Evolutionary conservation across 106 monocot genomes (phyloP).

Genomic region (Iris macrosiphon): DNA sequence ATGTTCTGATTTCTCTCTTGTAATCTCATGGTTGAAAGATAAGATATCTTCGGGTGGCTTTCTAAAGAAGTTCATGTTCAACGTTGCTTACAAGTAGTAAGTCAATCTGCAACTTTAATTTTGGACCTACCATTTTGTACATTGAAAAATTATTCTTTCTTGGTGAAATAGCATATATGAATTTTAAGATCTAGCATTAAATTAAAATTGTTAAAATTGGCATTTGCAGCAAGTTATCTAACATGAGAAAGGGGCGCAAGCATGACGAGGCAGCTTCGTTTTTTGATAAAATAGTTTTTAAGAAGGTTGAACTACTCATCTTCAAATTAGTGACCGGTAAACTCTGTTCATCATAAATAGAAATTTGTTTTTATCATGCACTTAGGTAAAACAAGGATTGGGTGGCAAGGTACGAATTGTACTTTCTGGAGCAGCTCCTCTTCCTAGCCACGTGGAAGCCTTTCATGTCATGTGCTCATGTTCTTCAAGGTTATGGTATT

Average conservation of each 20-base stretch:
- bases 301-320: slow-evolving; percentile 45
- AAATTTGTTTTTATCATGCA: background rate
- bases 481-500: slow-evolving; percentile 85
- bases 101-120: slow-evolving; percentile 4
- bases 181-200: too few relatives aligned
- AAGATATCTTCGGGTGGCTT: slow-evolving; percentile 68
- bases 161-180: background rate
- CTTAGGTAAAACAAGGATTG: slow-evolving; percentile 75
- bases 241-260: slow-evolving; percentile 56
- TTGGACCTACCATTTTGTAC: too few relatives aligned
- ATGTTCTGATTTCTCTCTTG: background rate
- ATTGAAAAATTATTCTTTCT: too few relatives aligned
- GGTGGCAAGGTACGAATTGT: slow-evolving; percentile 75
- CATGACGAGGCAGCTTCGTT: slow-evolving; percentile 64
- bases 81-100: slow-evolving; percentile 57
- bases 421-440: slow-evolving; percentile 81
- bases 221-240: slow-evolving; percentile 43
- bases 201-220: too few relatives aligned
- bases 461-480: slow-evolving; percentile 69
- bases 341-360: too few relatives aligned
- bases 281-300: slow-evolving; percentile 67
- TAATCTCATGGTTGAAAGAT: slow-evolving; percentile 42
- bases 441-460: slow-evolving; percentile 68
- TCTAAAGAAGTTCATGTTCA: slow-evolving; percentile 57
- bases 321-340: too few relatives aligned